phyloP scores from a whole-genome alignment of 106 monocot species.

The Xerophyta viscosa region DNA sequence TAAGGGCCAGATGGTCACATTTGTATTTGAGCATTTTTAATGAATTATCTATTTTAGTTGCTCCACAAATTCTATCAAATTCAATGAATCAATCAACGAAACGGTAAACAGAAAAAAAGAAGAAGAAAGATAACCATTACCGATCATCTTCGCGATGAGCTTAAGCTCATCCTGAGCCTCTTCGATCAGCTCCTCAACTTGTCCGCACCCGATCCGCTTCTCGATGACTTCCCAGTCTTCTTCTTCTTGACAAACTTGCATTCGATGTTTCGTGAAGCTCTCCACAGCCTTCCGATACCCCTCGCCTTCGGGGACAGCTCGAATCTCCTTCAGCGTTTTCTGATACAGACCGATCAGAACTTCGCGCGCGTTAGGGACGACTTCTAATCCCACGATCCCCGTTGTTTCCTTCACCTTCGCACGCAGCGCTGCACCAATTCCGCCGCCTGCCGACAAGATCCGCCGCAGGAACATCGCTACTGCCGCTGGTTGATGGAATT shows the following conservation, averaged over 20 bases:
- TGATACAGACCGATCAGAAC: slow-evolving; percentile 77
- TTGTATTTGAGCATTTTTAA: too few relatives aligned
- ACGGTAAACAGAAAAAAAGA: neutral
- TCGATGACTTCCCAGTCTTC: slow-evolving; percentile 88
- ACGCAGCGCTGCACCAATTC: slow-evolving; percentile 32
- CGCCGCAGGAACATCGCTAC: slow-evolving; percentile 67
- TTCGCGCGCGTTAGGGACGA: slow-evolving; percentile 86
- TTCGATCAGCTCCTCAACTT: slow-evolving; percentile 97
- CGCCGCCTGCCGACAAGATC: slow-evolving; percentile 39
- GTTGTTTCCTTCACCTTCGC: slow-evolving; percentile 82
- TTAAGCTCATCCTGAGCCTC: slow-evolving; percentile 93
- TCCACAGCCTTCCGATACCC: slow-evolving; percentile 93
- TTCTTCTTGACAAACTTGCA: slow-evolving; percentile 77
- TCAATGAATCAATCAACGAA: neutral
- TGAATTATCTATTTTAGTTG: too few relatives aligned
- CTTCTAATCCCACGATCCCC: slow-evolving; percentile 85
- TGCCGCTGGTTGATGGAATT: too few relatives aligned
- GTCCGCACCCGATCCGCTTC: slow-evolving; percentile 73
- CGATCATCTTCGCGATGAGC: slow-evolving; percentile 84
- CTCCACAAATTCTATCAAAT: neutral
- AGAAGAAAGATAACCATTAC: slow-evolving; percentile 13
- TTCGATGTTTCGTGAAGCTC: slow-evolving; percentile 68
- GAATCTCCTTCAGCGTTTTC: slow-evolving; percentile 72
- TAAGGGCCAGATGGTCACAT: too few relatives aligned
- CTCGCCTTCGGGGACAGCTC: slow-evolving; percentile 74